Evolutionary conservation across 495 filamentous ascomycete species (phyloP), one percentile per base, ranked within the genome.

Genomic region (Penicillium bovifimosum): DNA sequence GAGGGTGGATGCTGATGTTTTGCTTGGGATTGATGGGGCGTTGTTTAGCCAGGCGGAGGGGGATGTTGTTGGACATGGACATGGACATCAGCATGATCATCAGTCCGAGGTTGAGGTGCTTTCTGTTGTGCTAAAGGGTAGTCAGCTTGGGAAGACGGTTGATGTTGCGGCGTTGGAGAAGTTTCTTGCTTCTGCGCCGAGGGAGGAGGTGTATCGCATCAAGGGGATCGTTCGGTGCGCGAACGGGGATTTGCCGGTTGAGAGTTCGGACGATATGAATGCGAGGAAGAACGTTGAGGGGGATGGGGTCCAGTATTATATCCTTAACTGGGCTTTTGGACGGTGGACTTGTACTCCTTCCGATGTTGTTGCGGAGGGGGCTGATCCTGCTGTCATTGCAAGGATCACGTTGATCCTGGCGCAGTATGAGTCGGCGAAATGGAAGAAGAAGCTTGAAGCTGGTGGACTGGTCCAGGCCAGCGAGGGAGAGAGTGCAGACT

Each of bases 271-370:
- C 38, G 60, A 66, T 47, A 44, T 66, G 18, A 40, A 57, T 3
- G 56, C 49, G 10, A 57, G 50, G 16, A 11, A 40, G 39, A 40
- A 45, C 24, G 14, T 41, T 0, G 59, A 60, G 27, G 50, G 44
- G 0, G 11, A 34, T 1, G 54, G 53, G 1, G 26, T 52, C 4
- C 59, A 58, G 47, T 50, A 69, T 53, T 95, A 91, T 63, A 95
- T 96, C 41, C 76, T 98, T 39, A 98, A 98, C 65, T 97, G 93
- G 93, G 95, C 93, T 0, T 98, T 98, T 70, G 91, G 90, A 6
- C 78, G 93, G 14, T 96, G 93, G 93, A 96, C 82, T 2, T 92
- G 88, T 61, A 92, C 91, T 6, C 75, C 76, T 0, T 71, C 86
- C 32, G 65, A 63, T 5, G 65, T 66, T 38, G 74, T 76, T 32